A percentile compares a stretch with the other conserved stretches of the same genome.
phyloP scores from a whole-genome alignment of 1,284 basidiomycete species.

The Chondrostereum purpureum region DNA sequence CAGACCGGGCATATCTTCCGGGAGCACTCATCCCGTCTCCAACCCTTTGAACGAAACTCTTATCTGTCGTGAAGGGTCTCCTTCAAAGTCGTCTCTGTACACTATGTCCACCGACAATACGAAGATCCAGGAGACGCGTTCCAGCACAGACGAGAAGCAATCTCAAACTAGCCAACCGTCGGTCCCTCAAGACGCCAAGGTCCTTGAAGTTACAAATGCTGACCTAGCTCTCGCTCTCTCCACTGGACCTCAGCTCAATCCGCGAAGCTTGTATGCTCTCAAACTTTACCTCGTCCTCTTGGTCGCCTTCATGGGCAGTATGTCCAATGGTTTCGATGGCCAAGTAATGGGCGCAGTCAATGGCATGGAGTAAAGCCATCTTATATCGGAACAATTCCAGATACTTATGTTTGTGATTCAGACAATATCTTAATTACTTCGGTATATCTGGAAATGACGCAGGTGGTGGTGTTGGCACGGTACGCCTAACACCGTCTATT shows the following conservation, averaged over 20 bases:
- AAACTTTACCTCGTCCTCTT: slow-evolving; percentile 33
- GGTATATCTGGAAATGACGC: slow-evolving; percentile 29
- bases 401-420: slow-evolving; percentile 11
- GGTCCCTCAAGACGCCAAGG: slow-evolving; percentile 8
- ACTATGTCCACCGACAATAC: neutral
- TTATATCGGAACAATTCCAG: neutral
- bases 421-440: slow-evolving; percentile 36
- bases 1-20: no score
- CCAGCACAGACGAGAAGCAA: neutral
- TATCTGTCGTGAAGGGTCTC: no score
- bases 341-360: slow-evolving; percentile 41
- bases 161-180: neutral
- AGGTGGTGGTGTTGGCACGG: slow-evolving; percentile 36
- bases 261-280: slow-evolving; percentile 28
- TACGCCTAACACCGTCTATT: slow-evolving; percentile 32
- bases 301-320: slow-evolving; percentile 36
- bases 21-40: no score
- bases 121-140: neutral
- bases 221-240: slow-evolving; percentile 30
- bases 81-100: no score
- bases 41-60: no score
- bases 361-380: slow-evolving; percentile 34
- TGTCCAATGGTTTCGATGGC: slow-evolving; percentile 40
- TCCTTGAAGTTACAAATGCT: slow-evolving; percentile 13
- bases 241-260: slow-evolving; percentile 31